Conservation (phyloP, 768 basidiomycete species). For the Porpolomopsis calyptriformis region DNA sequence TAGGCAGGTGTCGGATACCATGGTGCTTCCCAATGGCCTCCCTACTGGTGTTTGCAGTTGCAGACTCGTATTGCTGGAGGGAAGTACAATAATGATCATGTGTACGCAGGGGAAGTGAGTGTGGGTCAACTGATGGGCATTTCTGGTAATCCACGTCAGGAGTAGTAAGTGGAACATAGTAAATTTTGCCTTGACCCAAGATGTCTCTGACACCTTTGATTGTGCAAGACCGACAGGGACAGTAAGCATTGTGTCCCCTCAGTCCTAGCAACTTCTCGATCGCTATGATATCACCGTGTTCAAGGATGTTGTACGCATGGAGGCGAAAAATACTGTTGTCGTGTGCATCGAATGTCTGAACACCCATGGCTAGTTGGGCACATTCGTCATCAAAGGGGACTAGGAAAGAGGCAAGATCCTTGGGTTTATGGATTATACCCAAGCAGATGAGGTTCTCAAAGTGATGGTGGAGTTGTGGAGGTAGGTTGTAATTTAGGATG, state of each 20-base stretch:
- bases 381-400: slow-evolving; percentile 31
- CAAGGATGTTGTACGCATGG: slow-evolving; percentile 20
- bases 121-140: slow-evolving; percentile 7
- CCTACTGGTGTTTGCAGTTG: neutral
- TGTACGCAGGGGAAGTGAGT: slow-evolving; percentile 13
- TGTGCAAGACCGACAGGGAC: slow-evolving; percentile 25
- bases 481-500: slow-evolving; percentile 26
- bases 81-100: slow-evolving; percentile 11
- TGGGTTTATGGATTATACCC: slow-evolving; percentile 34
- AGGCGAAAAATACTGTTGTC: slow-evolving; percentile 15
- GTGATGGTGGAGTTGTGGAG: slow-evolving; percentile 24
- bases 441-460: slow-evolving; percentile 26
- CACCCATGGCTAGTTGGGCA: slow-evolving; percentile 24
- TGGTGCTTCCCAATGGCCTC: slow-evolving; percentile 14
- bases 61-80: neutral
- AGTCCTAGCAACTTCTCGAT: slow-evolving; percentile 22
- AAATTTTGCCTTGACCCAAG: slow-evolving; percentile 7
- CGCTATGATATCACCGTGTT: slow-evolving; percentile 23
- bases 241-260: slow-evolving; percentile 27
- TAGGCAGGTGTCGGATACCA: slow-evolving; percentile 22
- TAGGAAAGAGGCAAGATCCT: slow-evolving; percentile 33
- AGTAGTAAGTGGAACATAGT: slow-evolving; percentile 17
- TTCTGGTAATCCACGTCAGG: slow-evolving; percentile 7
- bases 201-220: slow-evolving; percentile 17
- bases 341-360: slow-evolving; percentile 24